phyloP scores from a whole-genome alignment of 2,329 filamentous ascomycete species.

The Cadophora malorum region DNA sequence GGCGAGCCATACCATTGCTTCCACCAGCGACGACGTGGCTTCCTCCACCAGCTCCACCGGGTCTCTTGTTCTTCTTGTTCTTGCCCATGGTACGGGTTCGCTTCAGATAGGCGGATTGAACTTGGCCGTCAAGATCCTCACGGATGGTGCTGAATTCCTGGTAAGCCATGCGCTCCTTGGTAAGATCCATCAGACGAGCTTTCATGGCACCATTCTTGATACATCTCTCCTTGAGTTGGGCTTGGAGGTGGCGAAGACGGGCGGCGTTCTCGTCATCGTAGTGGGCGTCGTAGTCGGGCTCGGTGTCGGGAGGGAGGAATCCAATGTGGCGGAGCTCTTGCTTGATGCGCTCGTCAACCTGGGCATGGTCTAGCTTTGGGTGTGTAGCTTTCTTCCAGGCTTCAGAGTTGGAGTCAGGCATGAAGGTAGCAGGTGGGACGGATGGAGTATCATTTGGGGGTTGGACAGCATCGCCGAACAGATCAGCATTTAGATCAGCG shows the following conservation, averaged over 20 bases:
- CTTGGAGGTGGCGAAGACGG: conserved; percentile 83
- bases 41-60: conserved; percentile 76
- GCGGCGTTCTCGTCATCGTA: conserved; percentile 95
- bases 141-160: conserved; percentile 97
- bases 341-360: conserved; percentile 89
- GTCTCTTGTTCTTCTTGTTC: conserved; percentile 86
- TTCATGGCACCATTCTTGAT: conserved; percentile 92
- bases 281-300: conserved; percentile 84
- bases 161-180: conserved; percentile 91
- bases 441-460: conserved; percentile 39
- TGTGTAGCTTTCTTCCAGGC: conserved; percentile 80
- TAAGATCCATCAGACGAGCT: conserved; percentile 81
- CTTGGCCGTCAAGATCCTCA: conserved; percentile 93
- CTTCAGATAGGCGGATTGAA: conserved; percentile 94
- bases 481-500: conserved; percentile 52
- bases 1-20: conserved; percentile 68
- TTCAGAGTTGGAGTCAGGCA: conserved; percentile 78
- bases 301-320: conserved; percentile 72
- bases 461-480: conserved; percentile 15
- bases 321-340: conserved; percentile 91
- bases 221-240: conserved; percentile 80
- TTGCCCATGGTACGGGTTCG: conserved; percentile 93
- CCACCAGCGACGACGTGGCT: conserved; percentile 66
- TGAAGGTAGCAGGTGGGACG: conserved; percentile 74
- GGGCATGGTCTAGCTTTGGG: conserved; percentile 79